These are phyloP conservation scores for Endocalyx cinctus DNA, from an alignment of 2,329 filamentous ascomycete species.

Conservation along the genomic window DNA sequence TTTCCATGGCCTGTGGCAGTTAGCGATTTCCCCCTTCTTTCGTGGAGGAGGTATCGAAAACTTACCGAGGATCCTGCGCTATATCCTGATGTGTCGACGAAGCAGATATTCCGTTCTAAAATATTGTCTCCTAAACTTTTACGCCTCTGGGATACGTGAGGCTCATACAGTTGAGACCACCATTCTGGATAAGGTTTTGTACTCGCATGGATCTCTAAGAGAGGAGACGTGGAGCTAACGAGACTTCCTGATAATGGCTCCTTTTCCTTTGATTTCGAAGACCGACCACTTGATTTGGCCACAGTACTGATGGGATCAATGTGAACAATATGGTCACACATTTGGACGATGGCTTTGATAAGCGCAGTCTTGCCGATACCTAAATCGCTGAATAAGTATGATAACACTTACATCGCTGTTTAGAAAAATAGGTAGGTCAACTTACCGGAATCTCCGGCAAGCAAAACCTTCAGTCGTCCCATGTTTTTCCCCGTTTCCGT, in stretches of 20 bases:
- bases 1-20: constrained; percentile 39
- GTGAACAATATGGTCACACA: constrained; percentile 88
- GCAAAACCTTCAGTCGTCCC: constrained; percentile 82
- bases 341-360: constrained; percentile 81
- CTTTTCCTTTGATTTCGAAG: constrained; percentile 7
- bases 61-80: constrained; percentile 48
- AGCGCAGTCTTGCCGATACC: constrained; percentile 86
- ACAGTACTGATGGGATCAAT: constrained; percentile 61
- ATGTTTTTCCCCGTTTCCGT: constrained; percentile 80
- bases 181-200: constrained; percentile 82
- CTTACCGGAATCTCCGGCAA: constrained; percentile 73
- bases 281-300: constrained; percentile 13
- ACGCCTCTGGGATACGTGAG: constrained; percentile 52
- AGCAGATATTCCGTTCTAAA: constrained; percentile 87
- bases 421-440: constrained; percentile 7
- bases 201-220: constrained; percentile 71
- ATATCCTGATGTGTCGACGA: constrained; percentile 78
- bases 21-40: no score
- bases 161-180: constrained; percentile 78
- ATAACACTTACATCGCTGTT: no score
- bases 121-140: constrained; percentile 73
- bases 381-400: no score
- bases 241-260: constrained; percentile 15
- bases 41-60: no score
- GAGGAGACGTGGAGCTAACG: constrained; percentile 31